Evolutionary conservation across 2,329 filamentous ascomycete species (phyloP).

Genomic region (Trichoderma oligosporum): DNA sequence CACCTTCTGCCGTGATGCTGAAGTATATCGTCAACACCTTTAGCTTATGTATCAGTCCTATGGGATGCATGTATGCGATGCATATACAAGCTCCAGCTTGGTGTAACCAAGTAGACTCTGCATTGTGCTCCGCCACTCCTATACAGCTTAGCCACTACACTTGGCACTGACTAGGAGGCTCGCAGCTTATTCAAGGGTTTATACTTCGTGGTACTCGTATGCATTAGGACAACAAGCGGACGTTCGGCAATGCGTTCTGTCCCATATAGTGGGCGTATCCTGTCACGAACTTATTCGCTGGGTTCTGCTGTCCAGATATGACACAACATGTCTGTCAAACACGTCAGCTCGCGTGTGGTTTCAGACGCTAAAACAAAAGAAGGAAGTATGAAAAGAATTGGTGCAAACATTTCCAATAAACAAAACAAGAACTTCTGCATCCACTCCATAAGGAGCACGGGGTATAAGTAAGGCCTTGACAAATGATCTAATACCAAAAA

Average conservation of each 20-base stretch:
- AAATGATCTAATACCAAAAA: neutral
- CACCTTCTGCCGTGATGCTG: too few relatives aligned
- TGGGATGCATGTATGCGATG: neutral
- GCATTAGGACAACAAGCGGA: neutral
- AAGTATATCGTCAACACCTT: neutral
- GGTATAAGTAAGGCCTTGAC: neutral
- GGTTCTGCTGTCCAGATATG: too few relatives aligned
- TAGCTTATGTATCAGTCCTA: neutral
- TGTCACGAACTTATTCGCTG: neutral
- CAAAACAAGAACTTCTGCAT: neutral
- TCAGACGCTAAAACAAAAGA: too few relatives aligned
- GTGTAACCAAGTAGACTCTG: slow-evolving; percentile 4
- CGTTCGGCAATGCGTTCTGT: neutral
- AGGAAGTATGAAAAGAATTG: too few relatives aligned
- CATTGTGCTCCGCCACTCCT: neutral
- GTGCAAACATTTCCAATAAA: neutral
- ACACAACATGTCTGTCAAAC: neutral
- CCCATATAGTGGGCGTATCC: neutral
- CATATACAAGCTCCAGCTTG: neutral
- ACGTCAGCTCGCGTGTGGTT: too few relatives aligned
- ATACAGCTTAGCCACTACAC: neutral
- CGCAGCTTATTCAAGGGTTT: neutral
- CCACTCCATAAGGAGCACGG: neutral
- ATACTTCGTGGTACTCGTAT: too few relatives aligned
- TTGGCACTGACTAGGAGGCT: neutral